Conservation (phyloP, 441 rosid genomes). For the California macrophylla region DNA sequence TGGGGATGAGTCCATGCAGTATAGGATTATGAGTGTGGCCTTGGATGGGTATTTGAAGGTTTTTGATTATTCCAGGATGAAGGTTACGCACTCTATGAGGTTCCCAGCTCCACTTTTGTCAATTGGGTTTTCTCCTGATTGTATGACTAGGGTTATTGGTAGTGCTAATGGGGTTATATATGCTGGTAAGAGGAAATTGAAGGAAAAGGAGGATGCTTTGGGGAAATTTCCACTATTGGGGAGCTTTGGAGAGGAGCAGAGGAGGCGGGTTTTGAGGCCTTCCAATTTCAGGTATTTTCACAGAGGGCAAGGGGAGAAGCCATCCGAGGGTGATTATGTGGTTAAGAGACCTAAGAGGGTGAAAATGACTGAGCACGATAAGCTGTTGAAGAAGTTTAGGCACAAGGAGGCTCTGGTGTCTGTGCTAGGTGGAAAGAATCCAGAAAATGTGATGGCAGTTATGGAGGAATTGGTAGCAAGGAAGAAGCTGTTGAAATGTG, state of each 20-base stretch:
- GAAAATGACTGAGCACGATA: slow-evolving; percentile 71
- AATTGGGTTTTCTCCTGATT: slow-evolving; percentile 53
- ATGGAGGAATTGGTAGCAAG: slow-evolving; percentile 84
- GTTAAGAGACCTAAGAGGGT: slow-evolving; percentile 56
- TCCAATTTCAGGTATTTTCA: slow-evolving; percentile 61
- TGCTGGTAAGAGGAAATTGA: slow-evolving; percentile 60
- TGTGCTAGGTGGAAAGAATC: slow-evolving; percentile 47
- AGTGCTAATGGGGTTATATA: slow-evolving; percentile 60
- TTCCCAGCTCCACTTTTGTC: slow-evolving; percentile 82
- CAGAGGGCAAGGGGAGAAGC: slow-evolving; percentile 74
- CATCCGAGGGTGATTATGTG: slow-evolving; percentile 49
- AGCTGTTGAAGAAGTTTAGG: slow-evolving; percentile 72
- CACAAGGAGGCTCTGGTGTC: slow-evolving; percentile 75
- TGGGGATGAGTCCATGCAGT: slow-evolving; percentile 33
- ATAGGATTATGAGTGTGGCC: slow-evolving; percentile 70
- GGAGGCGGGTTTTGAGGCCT: slow-evolving; percentile 44
- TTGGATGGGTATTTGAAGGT: slow-evolving; percentile 88
- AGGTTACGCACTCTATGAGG: slow-evolving; percentile 78
- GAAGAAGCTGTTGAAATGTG: slow-evolving; percentile 64
- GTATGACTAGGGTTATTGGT: slow-evolving; percentile 52
- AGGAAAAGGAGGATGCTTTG: slow-evolving; percentile 31
- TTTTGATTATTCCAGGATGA: slow-evolving; percentile 66
- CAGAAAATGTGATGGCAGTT: slow-evolving; percentile 67
- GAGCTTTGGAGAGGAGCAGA: slow-evolving; percentile 28
- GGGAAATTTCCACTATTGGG: slow-evolving; percentile 29